These are phyloP conservation scores for Elongisporangium anandrum DNA, from an alignment of 352 stramenopile genomes.

Conservation along the genomic window DNA sequence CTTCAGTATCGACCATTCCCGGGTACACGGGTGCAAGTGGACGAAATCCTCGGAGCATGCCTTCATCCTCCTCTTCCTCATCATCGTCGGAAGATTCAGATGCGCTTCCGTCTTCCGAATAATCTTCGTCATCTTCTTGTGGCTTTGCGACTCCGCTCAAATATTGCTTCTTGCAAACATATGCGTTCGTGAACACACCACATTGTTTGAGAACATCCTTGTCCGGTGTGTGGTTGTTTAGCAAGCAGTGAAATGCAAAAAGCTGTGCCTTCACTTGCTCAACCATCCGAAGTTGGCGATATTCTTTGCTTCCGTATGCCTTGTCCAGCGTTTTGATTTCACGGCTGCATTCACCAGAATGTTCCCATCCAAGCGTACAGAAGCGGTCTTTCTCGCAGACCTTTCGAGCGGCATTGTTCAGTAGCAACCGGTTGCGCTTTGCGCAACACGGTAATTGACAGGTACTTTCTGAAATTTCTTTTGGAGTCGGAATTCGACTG, in stretches of 20 bases:
- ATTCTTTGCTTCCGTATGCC: conserved; percentile 60
- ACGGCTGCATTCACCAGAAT: conserved; percentile 74
- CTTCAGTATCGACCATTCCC: conserved; percentile 43
- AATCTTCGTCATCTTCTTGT: conserved; percentile 58
- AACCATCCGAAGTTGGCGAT: conserved; percentile 68
- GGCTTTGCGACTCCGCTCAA: conserved; percentile 32
- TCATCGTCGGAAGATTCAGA: conserved; percentile 63
- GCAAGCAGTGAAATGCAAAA: conserved; percentile 83
- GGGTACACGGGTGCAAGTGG: conserved; percentile 42
- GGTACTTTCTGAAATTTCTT: conserved; percentile 78
- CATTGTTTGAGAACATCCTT: conserved; percentile 86
- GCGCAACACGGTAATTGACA: conserved; percentile 85
- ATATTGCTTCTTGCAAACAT: conserved; percentile 70
- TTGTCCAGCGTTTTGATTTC: conserved; percentile 69
- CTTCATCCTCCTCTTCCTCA: conserved; percentile 59
- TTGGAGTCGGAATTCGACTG: conserved; percentile 72
- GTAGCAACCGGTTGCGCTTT: conserved; percentile 63
- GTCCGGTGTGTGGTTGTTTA: conserved; percentile 86
- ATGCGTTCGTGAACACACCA: conserved; percentile 77
- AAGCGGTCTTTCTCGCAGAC: conserved; percentile 81
- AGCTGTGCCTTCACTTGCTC: conserved; percentile 87
- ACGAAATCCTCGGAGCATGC: conserved; percentile 20
- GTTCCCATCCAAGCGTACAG: conserved; percentile 70
- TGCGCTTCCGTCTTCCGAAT: conserved; percentile 65
- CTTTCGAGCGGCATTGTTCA: conserved; percentile 37